Evolutionary conservation across 805 yeast species (phyloP), one percentile per base, ranked within the genome.

Genomic region (Candida sithepensis): DNA sequence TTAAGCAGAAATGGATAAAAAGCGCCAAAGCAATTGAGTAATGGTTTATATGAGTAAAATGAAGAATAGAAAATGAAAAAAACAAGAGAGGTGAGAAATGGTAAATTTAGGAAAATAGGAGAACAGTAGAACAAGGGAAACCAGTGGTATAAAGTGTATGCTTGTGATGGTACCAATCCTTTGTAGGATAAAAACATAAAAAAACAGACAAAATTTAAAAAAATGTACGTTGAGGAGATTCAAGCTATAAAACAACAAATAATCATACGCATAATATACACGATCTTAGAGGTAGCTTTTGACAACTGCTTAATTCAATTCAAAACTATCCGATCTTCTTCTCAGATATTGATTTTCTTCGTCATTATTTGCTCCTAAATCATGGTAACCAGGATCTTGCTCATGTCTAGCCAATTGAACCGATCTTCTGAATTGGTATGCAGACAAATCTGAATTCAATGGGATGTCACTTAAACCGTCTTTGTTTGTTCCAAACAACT

Each of bases 401-500:
- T 51, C 41, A 50, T 59, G 51, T 63, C 88, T 80, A 50, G 72
- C 72, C 42, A 77, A 55, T 67, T 86, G 90, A 72, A 89, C 74
- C 3, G 92, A 84, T 61, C 92, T 75, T 65, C 96, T 79, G 47
- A 87, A 75, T 50, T 87, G 88, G 53, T 76, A 77, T 48, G 81
- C 70, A 1, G 91, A 89, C 38, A 88, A 81, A 13, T 91, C 92
- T 50, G 84, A 84, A 62, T 89, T 96, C 73, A 89, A 69, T 26
- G 96, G 96, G 61, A 80, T 85, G 70, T 73, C 90, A 33, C 55
- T 58, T 21, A 63, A 51, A 49, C 76, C 86, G 60, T 76, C 84
- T 69, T 72, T 78, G 46, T 69, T 56, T 18, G 64, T 51, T 18
- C 72, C 66, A 56, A 73, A 73, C 42, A 74, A 65, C 41, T 69